phyloP scores from a whole-genome alignment of 2,329 filamentous ascomycete species.

The Aureobasidium sp. region DNA sequence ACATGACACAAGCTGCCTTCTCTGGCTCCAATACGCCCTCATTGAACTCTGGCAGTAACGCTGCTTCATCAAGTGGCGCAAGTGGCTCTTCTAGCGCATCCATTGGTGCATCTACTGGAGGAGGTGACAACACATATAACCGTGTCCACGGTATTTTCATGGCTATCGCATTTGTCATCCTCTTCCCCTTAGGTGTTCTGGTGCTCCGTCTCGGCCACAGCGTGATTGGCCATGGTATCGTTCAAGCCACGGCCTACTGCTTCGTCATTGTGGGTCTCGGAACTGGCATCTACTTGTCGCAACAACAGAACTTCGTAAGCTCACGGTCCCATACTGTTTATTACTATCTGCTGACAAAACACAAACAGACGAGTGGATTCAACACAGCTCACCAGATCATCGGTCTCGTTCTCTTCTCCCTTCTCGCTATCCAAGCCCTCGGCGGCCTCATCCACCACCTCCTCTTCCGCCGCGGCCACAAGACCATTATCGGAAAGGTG shows the following conservation, averaged over 20 bases:
- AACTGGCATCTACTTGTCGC: constrained; percentile 37
- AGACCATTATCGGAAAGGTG: constrained; percentile 46
- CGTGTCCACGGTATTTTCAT: constrained; percentile 30
- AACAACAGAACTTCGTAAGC: constrained; percentile 35
- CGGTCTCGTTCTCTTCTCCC: constrained; percentile 35
- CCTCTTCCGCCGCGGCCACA: constrained; percentile 26
- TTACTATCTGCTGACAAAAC: neutral
- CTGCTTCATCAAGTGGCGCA: constrained; percentile 16
- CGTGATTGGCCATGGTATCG: constrained; percentile 36
- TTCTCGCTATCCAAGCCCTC: constrained; percentile 30
- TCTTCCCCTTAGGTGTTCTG: constrained; percentile 32
- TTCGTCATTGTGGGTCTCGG: constrained; percentile 34
- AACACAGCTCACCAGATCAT: constrained; percentile 42
- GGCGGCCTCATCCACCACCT: constrained; percentile 36
- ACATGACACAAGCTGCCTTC: constrained; percentile 33
- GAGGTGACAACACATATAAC: neutral
- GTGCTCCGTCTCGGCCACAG: constrained; percentile 34
- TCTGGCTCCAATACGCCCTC: constrained; percentile 11
- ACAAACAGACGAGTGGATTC: constrained; percentile 35
- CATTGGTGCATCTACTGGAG: neutral
- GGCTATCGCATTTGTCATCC: constrained; percentile 30
- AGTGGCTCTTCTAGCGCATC: neutral
- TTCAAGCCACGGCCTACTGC: constrained; percentile 33
- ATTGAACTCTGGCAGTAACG: neutral
- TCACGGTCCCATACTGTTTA: neutral